Evolutionary conservation across 2,329 filamentous ascomycete genomes (phyloP), one percentile per base, ranked within the genome.

Genomic region (Moelleriella libera): DNA sequence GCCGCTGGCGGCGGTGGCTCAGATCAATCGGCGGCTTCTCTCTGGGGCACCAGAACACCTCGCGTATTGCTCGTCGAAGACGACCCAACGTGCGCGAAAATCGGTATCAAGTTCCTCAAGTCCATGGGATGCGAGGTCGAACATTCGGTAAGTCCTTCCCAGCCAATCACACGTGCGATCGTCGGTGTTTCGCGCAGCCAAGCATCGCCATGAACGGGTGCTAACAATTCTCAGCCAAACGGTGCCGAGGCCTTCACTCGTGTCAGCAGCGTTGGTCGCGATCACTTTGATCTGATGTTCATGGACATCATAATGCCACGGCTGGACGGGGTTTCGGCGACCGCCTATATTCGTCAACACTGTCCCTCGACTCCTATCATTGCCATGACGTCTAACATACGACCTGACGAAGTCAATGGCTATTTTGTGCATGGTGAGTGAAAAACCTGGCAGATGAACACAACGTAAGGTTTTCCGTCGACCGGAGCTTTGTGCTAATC

Each of bases 261-360:
- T 60, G 83, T 95, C 45, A 78, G 72, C 54, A 61, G 63, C 32
- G 57, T 63, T 37, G 68, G 71, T 8, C 58, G 63, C 37, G 64
- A 67, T 32, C 59, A 74, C 32, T 83, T 76, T 55, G 78, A 84
- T 54, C 66, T 85, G 47, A 87, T 90, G 53, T 77, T 90, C 52
- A 90, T 90, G 85, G 85, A 92, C 60, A 90, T 98, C 53, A 94
- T 98, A 55, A 97, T 98, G 92, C 92, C 92, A 5, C 85, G 89
- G 53, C 73, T 97, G 47, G 92, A 97, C 58, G 92, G 92, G 55
- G 88, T 97, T 5, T 95, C 89, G 12, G 90, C 92, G 3, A 95
- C 88, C 49, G 86, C 92, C 58, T 80, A 95, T 52, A 96, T 98
- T 54, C 81, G 90, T 47, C 86, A 95, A 59, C 87, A 90, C 52